Evolutionary conservation across 257 asterid genomes (phyloP).

Genomic region (Penstemon davidsonii): DNA sequence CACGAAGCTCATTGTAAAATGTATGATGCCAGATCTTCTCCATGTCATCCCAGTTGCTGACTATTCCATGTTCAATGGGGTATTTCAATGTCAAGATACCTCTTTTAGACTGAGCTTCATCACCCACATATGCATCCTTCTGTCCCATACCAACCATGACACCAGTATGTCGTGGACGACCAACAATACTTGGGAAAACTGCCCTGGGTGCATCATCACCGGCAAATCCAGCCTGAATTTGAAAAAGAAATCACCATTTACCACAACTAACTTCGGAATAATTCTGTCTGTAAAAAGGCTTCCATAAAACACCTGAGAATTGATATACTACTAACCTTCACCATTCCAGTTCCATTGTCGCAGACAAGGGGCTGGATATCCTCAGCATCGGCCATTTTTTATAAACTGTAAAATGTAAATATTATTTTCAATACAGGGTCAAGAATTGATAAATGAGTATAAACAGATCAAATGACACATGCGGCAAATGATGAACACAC

Average conservation of each 20-base stretch:
- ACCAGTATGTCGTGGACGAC: constrained; percentile 37
- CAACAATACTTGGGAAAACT: constrained; percentile 37
- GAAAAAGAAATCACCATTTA: not conserved
- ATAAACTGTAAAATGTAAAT: constrained; percentile 4
- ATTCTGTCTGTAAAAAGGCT: not conserved
- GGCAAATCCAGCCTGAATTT: constrained; percentile 34
- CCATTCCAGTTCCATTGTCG: constrained; percentile 38
- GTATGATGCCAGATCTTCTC: constrained; percentile 56
- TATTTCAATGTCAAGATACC: constrained; percentile 38
- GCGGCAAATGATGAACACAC: not conserved
- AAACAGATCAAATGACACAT: not conserved
- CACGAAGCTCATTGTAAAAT: constrained; percentile 49
- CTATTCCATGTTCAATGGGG: constrained; percentile 54
- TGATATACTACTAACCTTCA: constrained; percentile 25
- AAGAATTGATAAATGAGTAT: not conserved
- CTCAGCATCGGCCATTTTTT: constrained; percentile 32
- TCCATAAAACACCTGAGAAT: too few species aligned
- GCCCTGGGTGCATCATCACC: constrained; percentile 41
- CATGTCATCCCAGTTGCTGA: constrained; percentile 58
- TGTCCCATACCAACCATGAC: constrained; percentile 41
- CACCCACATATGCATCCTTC: constrained; percentile 36
- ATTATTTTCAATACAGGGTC: not conserved
- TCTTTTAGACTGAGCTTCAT: constrained; percentile 38
- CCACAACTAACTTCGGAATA: not conserved
- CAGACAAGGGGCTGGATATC: constrained; percentile 37